Evolutionary conservation across 257 asterid species (phyloP).

Genomic region (Solanum neorickii): DNA sequence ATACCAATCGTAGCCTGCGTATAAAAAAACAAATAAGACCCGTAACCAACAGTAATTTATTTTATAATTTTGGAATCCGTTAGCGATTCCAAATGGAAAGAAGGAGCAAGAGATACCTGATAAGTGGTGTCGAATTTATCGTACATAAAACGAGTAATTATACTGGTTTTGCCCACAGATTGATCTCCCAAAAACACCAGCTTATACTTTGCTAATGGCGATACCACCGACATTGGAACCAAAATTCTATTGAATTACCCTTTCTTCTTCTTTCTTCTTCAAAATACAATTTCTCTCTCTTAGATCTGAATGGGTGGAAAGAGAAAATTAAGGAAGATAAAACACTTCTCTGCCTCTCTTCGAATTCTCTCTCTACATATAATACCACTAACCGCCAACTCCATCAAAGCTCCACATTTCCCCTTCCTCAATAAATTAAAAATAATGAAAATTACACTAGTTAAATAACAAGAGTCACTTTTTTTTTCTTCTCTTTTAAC

Average conservation of each 20-base stretch:
- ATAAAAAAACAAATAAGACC: not conserved
- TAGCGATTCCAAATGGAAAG: not conserved
- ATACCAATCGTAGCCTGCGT: constrained; percentile 91
- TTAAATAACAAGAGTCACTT: not conserved
- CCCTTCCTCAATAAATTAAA: not conserved
- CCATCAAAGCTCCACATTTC: not conserved
- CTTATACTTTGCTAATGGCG: constrained; percentile 2
- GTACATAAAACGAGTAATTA: not conserved
- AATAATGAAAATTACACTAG: no score
- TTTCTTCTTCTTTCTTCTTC: not conserved
- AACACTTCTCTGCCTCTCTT: not conserved
- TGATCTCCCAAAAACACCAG: not conserved
- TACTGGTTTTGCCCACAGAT: not conserved
- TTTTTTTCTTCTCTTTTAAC: not conserved
- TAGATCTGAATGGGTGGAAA: not conserved
- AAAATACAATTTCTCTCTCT: not conserved
- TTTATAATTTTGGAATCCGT: not conserved
- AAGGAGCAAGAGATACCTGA: not conserved
- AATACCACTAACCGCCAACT: not conserved
- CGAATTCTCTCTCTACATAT: not conserved
- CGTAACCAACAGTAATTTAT: not conserved
- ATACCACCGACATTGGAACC: not conserved
- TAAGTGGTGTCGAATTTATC: constrained; percentile 1
- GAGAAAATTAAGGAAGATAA: not conserved
- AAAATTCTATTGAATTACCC: not conserved